These are phyloP conservation scores for Trifolium dubium DNA, from an alignment of 306 rosid genomes.

Conservation along the genomic window DNA sequence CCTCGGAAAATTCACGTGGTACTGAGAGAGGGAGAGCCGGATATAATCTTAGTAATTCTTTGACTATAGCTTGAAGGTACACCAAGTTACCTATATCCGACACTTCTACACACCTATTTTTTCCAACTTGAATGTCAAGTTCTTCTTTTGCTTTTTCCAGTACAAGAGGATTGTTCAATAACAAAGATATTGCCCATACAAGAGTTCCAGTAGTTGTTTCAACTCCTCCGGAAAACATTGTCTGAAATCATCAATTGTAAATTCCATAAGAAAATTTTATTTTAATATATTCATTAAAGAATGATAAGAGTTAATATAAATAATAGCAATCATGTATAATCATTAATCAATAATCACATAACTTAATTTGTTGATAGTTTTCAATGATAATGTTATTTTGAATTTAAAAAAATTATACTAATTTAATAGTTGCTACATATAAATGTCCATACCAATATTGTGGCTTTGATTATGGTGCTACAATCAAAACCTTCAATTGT, in stretches of 20 bases:
- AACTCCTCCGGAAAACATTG: neutral
- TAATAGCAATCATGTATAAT: too few species aligned
- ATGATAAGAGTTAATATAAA: too few species aligned
- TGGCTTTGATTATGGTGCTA: conserved; percentile 32
- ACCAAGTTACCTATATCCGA: neutral
- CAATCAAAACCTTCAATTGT: conserved; percentile 3
- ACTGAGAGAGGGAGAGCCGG: neutral
- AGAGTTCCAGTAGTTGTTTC: conserved; percentile 10
- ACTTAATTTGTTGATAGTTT: too few species aligned
- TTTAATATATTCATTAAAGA: too few species aligned
- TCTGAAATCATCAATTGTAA: conserved; percentile 2
- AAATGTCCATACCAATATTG: conserved; percentile 20
- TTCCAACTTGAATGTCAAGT: conserved; percentile 29
- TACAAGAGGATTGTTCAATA: neutral
- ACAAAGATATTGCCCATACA: conserved; percentile 21
- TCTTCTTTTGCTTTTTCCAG: conserved; percentile 24
- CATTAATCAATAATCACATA: too few species aligned
- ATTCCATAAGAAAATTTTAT: too few species aligned
- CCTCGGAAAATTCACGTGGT: conserved; percentile 12
- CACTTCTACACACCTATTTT: neutral
- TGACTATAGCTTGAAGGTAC: conserved; percentile 33
- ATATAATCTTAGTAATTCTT: conserved; percentile 31
- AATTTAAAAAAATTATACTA: too few species aligned
- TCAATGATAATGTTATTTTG: too few species aligned
- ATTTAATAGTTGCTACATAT: too few species aligned